Evolutionary conservation across 768 basidiomycete genomes (phyloP), one percentile per base, ranked within the genome.

Genomic region (Termitomyces sp.): DNA sequence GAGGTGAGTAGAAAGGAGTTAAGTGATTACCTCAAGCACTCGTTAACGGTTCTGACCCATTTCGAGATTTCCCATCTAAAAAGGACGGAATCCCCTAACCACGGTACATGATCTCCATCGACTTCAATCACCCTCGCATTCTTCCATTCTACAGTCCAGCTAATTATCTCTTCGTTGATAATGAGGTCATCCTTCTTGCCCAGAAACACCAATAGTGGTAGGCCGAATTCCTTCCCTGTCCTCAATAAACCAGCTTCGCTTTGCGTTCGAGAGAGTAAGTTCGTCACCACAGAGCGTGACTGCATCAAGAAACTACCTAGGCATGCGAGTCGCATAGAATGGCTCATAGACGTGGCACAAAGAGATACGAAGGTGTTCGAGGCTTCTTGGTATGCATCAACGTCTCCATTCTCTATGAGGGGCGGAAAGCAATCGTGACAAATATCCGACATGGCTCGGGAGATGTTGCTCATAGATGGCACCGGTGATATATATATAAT

Each of bases 91-190:
- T 64, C 49, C 36, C 61, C 60, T 47, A 71, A 53, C 69, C 69
- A 71, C 5, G 65, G 64, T 52, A 68, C 65, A 54, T 73, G 73
- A 46, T 68, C 71, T 18, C 64, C 67, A 13, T 69, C 58, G 13
- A 73, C 56, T 41, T 65, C 66, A 6, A 68, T 62, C 13, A 62
- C 56, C 20, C 48, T 65, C 51, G 64, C 49, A 53, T 69, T 59
- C 53, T 56, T 62, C 69, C 71, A 71, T 7, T 59, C 66, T 37
- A 60, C 63, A 36, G 65, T 52, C 18, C 59, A 63, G n/a, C 65
- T 55, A 49, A 68, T 56, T 16, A 59, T 60, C 50, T 52, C 71
- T 26, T 64, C 59, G 9, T 60, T 55, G n/a, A 60, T 53, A 24
- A 68, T 59, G 24, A 69, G 46, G 20, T 60, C 55, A 60, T 74